Percentiles rank a stretch among this genome's conserved stretches.
Conservation (phyloP, 1,284 basidiomycete genomes). For the Pascua guehoae region DNA sequence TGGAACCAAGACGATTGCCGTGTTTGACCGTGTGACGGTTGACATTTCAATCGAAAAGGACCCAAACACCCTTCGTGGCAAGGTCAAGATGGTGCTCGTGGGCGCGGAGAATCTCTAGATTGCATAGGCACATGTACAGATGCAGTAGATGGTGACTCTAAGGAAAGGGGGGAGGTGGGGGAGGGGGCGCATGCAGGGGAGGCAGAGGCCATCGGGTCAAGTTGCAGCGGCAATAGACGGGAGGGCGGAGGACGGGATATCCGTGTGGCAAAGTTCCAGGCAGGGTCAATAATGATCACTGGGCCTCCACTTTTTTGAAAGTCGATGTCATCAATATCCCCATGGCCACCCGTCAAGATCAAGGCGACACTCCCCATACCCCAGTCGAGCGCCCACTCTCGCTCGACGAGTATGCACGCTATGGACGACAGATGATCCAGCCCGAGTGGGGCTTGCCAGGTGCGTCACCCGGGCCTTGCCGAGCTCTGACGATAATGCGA, state of each 20-base stretch:
- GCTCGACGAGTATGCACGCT: slow-evolving; percentile 73
- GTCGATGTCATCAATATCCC: slow-evolving; percentile 3
- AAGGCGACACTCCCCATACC: background rate
- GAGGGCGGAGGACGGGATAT: too few relatives aligned
- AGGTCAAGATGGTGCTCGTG: slow-evolving; percentile 71
- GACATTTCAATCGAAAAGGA: slow-evolving; percentile 92
- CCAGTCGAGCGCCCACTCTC: background rate
- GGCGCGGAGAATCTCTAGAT: slow-evolving; percentile 36
- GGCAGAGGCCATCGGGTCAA: too few relatives aligned
- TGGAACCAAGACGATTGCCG: slow-evolving; percentile 61
- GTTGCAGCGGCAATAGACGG: too few relatives aligned
- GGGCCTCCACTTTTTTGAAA: background rate
- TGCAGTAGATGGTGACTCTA: background rate
- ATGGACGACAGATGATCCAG: slow-evolving; percentile 96
- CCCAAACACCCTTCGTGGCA: slow-evolving; percentile 85
- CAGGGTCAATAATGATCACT: background rate
- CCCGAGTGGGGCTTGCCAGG: slow-evolving; percentile 81
- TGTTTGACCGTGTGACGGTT: slow-evolving; percentile 91
- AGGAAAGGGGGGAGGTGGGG: too few relatives aligned
- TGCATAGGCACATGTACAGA: slow-evolving; percentile 4
- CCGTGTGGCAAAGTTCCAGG: too few relatives aligned
- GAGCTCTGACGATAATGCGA: too few relatives aligned
- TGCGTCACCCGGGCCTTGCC: slow-evolving; percentile 32
- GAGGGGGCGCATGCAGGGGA: too few relatives aligned
- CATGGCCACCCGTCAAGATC: background rate